Percentiles rank a stretch among this genome's conserved stretches.
Conservation (phyloP, 768 basidiomycete species). For the Auriscalpium vulgare region DNA sequence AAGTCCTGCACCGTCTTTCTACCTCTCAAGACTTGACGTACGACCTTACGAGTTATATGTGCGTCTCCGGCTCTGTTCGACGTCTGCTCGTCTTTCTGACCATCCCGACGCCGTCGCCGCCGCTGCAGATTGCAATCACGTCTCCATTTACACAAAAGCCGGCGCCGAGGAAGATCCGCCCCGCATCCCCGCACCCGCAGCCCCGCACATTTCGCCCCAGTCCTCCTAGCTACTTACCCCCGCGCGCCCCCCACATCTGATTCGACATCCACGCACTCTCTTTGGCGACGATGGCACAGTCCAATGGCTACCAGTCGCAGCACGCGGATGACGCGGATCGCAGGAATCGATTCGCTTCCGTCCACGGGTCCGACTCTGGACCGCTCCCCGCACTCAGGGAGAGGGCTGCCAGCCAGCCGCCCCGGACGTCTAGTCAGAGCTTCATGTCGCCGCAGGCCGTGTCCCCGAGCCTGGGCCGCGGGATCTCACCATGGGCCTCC, state of each 20-base stretch:
- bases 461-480: conserved; percentile 42
- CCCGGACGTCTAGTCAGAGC: conserved; percentile 39
- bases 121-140: conserved; percentile 11
- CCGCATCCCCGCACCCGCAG: conserved; percentile 1
- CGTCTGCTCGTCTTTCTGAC: background rate
- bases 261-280: conserved; percentile 15
- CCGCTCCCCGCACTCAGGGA: conserved; percentile 43
- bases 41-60: conserved; percentile 8
- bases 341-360: conserved; percentile 48
- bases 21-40: background rate
- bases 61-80: background rate
- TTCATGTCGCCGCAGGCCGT: conserved; percentile 37
- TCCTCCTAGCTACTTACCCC: conserved; percentile 17
- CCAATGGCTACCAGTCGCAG: conserved; percentile 26
- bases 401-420: conserved; percentile 66
- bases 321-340: conserved; percentile 42
- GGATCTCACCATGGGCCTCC: conserved; percentile 33
- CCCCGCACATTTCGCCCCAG: conserved; percentile 3
- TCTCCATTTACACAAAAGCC: conserved; percentile 1
- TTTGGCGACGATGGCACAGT: conserved; percentile 26
- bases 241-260: conserved; percentile 18
- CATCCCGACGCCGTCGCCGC: background rate
- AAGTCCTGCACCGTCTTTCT: background rate
- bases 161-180: conserved; percentile 10
- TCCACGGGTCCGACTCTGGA: conserved; percentile 31